Evolutionary conservation across 2,329 filamentous ascomycete genomes (phyloP), one percentile per base, ranked within the genome.

Genomic region (Cladophialophora bantiana): DNA sequence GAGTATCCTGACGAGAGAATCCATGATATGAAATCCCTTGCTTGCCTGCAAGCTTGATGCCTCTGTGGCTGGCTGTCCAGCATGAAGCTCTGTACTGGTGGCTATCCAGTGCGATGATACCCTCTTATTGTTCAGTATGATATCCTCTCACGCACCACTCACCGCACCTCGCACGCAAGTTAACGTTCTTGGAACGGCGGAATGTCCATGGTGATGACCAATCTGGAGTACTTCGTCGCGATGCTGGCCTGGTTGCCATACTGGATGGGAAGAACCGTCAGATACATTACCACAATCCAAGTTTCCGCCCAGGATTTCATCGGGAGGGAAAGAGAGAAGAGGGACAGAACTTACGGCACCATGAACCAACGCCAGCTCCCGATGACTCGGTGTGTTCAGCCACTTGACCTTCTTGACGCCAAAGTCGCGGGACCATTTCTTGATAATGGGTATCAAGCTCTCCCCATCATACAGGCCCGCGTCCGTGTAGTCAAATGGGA

Each of bases 331-430:
- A 55, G 31, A 35, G 31, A 18, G 31, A 4, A 53, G n/a, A 54
- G 7, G 4, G 15, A 20, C 7, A 31, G 38, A 20, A 42, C 45
- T 53, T 53, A 61, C 58, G 12, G 45, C 18, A 35, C 45, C 58
- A 20, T 61, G 45, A 2, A 53, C 58, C 45, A 61, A 52, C n/a
- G 58, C 58, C 58, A 61, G 4, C 13, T 52, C 48, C 13, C 26
- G 9, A 32, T 61, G 45, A 9, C 34, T 40, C 15, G 45, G 34
- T 20, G 10, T 40, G 12, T 34, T 54, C 48, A 61, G 20, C 48
- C 48, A 54, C 48, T 50, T 59, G 57, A 35, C 31, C 42, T 59
- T 15, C 10, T 36, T 45, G 40, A 48, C 26, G 15, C 26, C 20
- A 18, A 59, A 50, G 38, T 59, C 20, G 57, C n/a, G 15, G 34